These are phyloP conservation scores for Phytophthora fragariaefolia DNA, from an alignment of 352 stramenopile genomes.

Conservation along the genomic window DNA sequence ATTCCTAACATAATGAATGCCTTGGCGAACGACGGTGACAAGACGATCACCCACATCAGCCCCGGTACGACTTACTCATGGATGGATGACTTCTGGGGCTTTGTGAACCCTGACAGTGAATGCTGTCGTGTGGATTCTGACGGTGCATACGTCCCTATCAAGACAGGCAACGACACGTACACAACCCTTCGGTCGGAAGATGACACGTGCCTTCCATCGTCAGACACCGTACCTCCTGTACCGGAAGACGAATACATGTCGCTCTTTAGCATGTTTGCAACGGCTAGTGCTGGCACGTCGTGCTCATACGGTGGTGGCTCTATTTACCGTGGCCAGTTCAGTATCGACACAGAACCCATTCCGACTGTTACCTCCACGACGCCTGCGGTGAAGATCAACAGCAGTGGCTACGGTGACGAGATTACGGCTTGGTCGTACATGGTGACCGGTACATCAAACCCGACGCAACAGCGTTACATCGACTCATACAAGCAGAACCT, in stretches of 20 bases:
- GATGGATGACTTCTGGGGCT: conserved; percentile 76
- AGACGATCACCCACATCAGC: conserved; percentile 56
- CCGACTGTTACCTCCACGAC: conserved; percentile 45
- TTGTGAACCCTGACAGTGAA: conserved; percentile 64
- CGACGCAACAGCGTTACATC: conserved; percentile 63
- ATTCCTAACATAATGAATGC: conserved; percentile 69
- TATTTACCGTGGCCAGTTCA: conserved; percentile 67
- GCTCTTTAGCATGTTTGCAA: conserved; percentile 72
- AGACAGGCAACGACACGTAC: conserved; percentile 56
- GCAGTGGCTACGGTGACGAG: conserved; percentile 44
- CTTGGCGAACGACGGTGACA: conserved; percentile 53
- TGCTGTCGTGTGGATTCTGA: conserved; percentile 63
- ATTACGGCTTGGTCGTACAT: conserved; percentile 72
- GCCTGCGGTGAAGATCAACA: conserved; percentile 52
- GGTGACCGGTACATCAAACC: conserved; percentile 57
- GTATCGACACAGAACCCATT: conserved; percentile 56
- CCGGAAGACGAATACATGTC: conserved; percentile 60
- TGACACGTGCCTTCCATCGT: conserved; percentile 40
- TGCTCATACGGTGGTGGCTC: conserved; percentile 68
- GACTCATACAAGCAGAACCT: conserved; percentile 68
- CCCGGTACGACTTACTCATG: conserved; percentile 68
- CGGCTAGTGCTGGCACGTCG: conserved; percentile 53
- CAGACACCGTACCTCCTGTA: conserved; percentile 40
- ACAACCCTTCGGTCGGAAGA: conserved; percentile 40
- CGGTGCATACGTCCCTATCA: conserved; percentile 53